phyloP scores from a whole-genome alignment of 2,329 filamentous ascomycete genomes.

The Nectriaceae sp. region DNA sequence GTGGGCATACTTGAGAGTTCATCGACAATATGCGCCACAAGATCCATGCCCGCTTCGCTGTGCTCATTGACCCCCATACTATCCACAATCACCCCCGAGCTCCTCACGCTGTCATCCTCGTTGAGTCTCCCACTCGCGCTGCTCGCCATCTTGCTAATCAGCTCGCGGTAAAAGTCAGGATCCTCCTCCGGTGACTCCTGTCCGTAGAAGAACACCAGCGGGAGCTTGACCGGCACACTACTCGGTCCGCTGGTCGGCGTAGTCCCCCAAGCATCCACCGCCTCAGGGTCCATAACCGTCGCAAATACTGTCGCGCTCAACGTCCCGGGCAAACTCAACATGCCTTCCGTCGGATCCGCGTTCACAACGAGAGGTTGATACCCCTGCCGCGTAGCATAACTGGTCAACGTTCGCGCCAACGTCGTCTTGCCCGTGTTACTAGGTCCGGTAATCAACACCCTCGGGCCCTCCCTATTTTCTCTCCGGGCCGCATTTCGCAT shows the following conservation, averaged over 20 bases:
- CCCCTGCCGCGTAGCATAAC: slow-evolving; percentile 75
- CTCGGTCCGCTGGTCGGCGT: slow-evolving; percentile 91
- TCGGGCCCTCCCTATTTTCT: slow-evolving; percentile 60
- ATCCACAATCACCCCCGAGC: slow-evolving; percentile 83
- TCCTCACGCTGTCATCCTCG: slow-evolving; percentile 71
- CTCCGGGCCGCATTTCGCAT: slow-evolving; percentile 64
- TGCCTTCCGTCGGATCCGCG: slow-evolving; percentile 77
- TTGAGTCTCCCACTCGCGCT: slow-evolving; percentile 76
- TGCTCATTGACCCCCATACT: slow-evolving; percentile 70
- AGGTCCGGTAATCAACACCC: slow-evolving; percentile 82
- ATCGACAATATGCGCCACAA: slow-evolving; percentile 73
- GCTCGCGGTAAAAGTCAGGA: slow-evolving; percentile 68
- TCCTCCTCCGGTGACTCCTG: slow-evolving; percentile 73
- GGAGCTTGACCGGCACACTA: slow-evolving; percentile 85
- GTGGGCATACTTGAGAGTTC: slow-evolving; percentile 50
- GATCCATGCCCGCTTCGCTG: slow-evolving; percentile 69
- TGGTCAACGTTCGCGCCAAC: slow-evolving; percentile 73
- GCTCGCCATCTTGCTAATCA: slow-evolving; percentile 76
- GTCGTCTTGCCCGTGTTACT: slow-evolving; percentile 82
- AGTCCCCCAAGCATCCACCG: slow-evolving; percentile 83
- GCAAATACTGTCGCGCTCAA: slow-evolving; percentile 85
- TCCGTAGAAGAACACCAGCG: slow-evolving; percentile 88
- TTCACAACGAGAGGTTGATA: slow-evolving; percentile 82
- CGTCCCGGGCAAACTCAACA: slow-evolving; percentile 77
- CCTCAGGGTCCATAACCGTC: slow-evolving; percentile 78